Evolutionary conservation across 1,139 yeast species (phyloP).

Genomic region (Pichia sp.): DNA sequence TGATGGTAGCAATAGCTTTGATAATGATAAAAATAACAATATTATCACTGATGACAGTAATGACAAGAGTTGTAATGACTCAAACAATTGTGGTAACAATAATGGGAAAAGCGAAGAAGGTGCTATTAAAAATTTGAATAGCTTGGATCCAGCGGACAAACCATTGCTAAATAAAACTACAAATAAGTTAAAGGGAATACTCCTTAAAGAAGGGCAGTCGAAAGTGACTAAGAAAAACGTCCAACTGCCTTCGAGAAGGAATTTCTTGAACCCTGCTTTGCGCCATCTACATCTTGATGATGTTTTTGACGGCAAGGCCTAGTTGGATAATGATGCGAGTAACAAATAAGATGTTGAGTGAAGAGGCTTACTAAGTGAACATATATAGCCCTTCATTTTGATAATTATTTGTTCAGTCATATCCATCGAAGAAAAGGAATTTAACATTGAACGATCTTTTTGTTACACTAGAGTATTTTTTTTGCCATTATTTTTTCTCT

Average conservation of each 20-base stretch:
- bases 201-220: constrained; percentile 7
- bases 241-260: not conserved
- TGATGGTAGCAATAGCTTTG: too few relatives aligned
- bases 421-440: not conserved
- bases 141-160: not conserved
- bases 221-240: constrained; percentile 6
- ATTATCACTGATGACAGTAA: too few relatives aligned
- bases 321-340: not conserved
- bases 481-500: not conserved
- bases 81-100: too few relatives aligned
- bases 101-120: too few relatives aligned
- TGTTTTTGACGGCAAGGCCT: constrained; percentile 15
- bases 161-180: not conserved
- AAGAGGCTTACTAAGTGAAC: not conserved
- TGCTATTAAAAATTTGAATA: not conserved
- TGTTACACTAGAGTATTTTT: not conserved
- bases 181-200: constrained; percentile 5
- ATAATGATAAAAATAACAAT: too few relatives aligned
- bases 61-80: too few relatives aligned
- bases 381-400: not conserved
- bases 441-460: too few relatives aligned
- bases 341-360: not conserved
- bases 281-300: constrained; percentile 20
- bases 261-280: constrained; percentile 21
- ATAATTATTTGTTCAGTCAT: not conserved